Evolutionary conservation across 1,284 basidiomycete genomes (phyloP).

Genomic region (Cutaneotrichosporon daszewskae): DNA sequence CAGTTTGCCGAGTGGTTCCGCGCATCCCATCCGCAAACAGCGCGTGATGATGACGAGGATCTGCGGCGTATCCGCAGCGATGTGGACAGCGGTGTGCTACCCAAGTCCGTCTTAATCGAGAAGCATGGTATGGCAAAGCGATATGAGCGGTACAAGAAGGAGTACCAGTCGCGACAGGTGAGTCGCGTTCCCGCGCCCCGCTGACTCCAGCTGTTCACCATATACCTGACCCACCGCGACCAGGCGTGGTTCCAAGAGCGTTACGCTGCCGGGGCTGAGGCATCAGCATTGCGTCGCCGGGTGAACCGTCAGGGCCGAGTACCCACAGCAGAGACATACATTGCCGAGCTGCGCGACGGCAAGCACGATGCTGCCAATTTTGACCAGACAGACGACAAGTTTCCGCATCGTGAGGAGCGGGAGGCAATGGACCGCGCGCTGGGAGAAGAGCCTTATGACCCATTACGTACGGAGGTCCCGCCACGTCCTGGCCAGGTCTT

Average conservation of each 20-base stretch:
- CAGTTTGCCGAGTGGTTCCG: conserved; percentile 89
- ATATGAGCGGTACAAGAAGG: conserved; percentile 89
- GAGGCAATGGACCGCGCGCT: conserved; percentile 33
- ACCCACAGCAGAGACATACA: conserved; percentile 63
- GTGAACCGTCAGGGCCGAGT: conserved; percentile 76
- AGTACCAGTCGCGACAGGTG: conserved; percentile 77
- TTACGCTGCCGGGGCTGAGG: conserved; percentile 71
- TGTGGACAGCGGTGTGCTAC: conserved; percentile 19
- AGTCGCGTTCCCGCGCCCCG: conserved; percentile 39
- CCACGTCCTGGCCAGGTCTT: conserved; percentile 83
- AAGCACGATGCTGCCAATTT: conserved; percentile 64
- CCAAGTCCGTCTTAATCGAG: conserved; percentile 55
- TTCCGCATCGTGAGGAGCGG: conserved; percentile 27
- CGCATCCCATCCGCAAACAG: conserved; percentile 66
- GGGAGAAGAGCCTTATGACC: conserved; percentile 56
- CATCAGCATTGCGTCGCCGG: conserved; percentile 62
- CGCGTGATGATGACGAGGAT: conserved; percentile 47
- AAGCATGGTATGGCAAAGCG: conserved; percentile 55
- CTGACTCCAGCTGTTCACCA: conserved; percentile 59
- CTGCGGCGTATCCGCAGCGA: conserved; percentile 24
- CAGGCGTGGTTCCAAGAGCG: conserved; percentile 92
- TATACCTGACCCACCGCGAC: conserved; percentile 85
- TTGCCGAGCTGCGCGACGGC: conserved; percentile 71
- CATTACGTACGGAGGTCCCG: conserved; percentile 55
- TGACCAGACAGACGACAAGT: conserved; percentile 28